These are phyloP conservation scores for Gynochthodes officinalis DNA, from an alignment of 257 asterid species.

Conservation along the genomic window DNA sequence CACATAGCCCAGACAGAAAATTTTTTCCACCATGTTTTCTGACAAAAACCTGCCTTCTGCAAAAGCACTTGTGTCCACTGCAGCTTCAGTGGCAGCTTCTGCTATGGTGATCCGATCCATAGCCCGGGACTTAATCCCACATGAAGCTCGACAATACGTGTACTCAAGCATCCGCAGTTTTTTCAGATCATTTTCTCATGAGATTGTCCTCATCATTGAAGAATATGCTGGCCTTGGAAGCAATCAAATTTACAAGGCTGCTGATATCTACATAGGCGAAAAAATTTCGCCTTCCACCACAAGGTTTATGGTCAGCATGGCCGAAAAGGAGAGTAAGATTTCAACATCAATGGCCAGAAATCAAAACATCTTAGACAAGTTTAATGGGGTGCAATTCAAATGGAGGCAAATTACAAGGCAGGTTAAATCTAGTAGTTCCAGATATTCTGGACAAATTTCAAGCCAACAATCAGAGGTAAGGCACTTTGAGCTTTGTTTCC, in stretches of 20 bases:
- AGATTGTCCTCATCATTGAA: conserved; percentile 35
- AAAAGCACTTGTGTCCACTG: conserved; percentile 34
- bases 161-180: conserved; percentile 18
- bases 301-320: conserved; percentile 33
- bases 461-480: conserved; percentile 22
- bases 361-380: conserved; percentile 31
- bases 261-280: conserved; percentile 39
- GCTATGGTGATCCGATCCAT: conserved; percentile 48
- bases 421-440: conserved; percentile 22
- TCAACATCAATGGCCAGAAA: conserved; percentile 32
- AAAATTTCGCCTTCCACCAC: conserved; percentile 28
- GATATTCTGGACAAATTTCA: conserved; percentile 20
- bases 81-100: conserved; percentile 50
- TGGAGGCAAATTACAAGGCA: conserved; percentile 39
- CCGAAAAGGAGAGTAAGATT: conserved; percentile 39
- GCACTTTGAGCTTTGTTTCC: conserved; percentile 32
- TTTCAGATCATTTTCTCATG: conserved; percentile 32
- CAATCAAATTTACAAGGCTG: conserved; percentile 43
- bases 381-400: conserved; percentile 29
- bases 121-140: conserved; percentile 36
- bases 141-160: conserved; percentile 36
- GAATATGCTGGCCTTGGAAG: conserved; percentile 36
- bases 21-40: conserved; percentile 31
- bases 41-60: conserved; percentile 37
- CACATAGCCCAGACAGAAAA: not conserved